Evolutionary conservation across 768 basidiomycete species (phyloP).

Genomic region (Mycena indigotica): DNA sequence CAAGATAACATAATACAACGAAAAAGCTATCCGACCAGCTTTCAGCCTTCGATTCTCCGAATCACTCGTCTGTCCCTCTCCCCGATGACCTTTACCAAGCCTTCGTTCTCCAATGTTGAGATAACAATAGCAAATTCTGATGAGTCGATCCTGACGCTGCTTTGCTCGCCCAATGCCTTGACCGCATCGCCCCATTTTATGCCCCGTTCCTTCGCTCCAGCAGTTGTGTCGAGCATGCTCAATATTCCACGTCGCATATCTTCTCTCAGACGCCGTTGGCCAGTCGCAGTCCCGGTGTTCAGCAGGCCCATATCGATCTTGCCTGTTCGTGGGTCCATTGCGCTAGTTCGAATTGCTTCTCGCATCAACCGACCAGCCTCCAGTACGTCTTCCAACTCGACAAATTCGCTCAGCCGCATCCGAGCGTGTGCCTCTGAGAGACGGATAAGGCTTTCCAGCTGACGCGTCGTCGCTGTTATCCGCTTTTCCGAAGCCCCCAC

Average conservation of each 20-base stretch:
- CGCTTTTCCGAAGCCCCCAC: conserved; percentile 86
- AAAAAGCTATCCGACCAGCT: too few relatives aligned
- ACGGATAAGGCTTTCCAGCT: conserved; percentile 96
- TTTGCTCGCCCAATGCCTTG: conserved; percentile 79
- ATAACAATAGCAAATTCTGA: conserved; percentile 83
- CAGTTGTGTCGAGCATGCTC: conserved; percentile 56
- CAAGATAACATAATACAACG: conserved; percentile 1
- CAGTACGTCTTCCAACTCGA: conserved; percentile 83
- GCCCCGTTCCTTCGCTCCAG: conserved; percentile 56
- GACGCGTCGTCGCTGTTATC: conserved; percentile 97
- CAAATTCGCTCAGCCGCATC: conserved; percentile 89
- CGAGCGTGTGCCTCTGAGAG: conserved; percentile 95
- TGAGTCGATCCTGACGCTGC: conserved; percentile 75
- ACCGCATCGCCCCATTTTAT: conserved; percentile 84
- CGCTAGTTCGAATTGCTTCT: conserved; percentile 91
- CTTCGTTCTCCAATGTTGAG: conserved; percentile 80
- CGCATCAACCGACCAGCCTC: conserved; percentile 96
- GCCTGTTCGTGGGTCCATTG: conserved; percentile 94
- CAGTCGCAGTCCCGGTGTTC: conserved; percentile 88
- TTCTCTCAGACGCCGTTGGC: conserved; percentile 83
- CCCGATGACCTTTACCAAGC: conserved; percentile 81
- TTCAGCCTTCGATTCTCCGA: conserved; percentile 56
- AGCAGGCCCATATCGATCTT: conserved; percentile 97
- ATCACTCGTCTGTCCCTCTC: conserved; percentile 86
- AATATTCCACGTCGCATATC: conserved; percentile 87